A percentile compares a stretch with the other conserved stretches of the same genome.
Evolutionary conservation across 768 basidiomycete genomes (phyloP).

Genomic region (Panus rudis): DNA sequence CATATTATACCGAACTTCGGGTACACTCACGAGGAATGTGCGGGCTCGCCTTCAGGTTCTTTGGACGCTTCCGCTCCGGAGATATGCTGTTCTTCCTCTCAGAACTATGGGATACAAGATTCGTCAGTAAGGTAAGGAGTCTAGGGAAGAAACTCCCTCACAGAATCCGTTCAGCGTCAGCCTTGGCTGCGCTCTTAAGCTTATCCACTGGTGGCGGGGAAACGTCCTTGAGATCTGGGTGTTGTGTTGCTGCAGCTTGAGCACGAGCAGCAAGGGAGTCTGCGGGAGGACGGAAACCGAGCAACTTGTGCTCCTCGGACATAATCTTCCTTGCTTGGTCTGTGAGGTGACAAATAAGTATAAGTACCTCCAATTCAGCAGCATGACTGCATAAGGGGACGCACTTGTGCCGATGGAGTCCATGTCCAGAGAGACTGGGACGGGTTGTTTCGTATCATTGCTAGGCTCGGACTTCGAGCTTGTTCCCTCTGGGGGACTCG

Average conservation of each 20-base stretch:
- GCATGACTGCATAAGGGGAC: not conserved
- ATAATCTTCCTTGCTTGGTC: conserved; percentile 27
- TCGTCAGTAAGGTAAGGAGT: not conserved
- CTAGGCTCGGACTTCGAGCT: not conserved
- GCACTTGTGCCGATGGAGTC: conserved; percentile 18
- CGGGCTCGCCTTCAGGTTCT: not conserved
- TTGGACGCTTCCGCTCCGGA: not conserved
- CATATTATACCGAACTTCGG: not conserved
- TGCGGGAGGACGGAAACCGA: conserved; percentile 29
- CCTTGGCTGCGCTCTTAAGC: conserved; percentile 20
- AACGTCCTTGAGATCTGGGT: conserved; percentile 18
- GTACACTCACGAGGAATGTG: not conserved
- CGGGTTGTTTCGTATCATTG: not conserved
- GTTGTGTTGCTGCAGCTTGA: conserved; percentile 28
- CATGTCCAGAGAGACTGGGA: too few species aligned
- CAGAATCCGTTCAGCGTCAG: conserved; percentile 21
- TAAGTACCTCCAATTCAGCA: not conserved
- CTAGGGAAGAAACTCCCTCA: conserved; percentile 1
- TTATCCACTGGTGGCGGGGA: conserved; percentile 8
- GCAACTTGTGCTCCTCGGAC: conserved; percentile 30
- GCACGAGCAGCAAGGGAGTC: conserved; percentile 31
- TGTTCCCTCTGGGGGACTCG: not conserved
- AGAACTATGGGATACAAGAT: conserved; percentile 1
- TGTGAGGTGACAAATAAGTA: conserved; percentile 1
- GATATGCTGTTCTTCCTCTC: conserved; percentile 13